Percentiles rank a stretch among this genome's conserved stretches.
Conservation (phyloP, 768 basidiomycete species). For the Suillus hirtellus region DNA sequence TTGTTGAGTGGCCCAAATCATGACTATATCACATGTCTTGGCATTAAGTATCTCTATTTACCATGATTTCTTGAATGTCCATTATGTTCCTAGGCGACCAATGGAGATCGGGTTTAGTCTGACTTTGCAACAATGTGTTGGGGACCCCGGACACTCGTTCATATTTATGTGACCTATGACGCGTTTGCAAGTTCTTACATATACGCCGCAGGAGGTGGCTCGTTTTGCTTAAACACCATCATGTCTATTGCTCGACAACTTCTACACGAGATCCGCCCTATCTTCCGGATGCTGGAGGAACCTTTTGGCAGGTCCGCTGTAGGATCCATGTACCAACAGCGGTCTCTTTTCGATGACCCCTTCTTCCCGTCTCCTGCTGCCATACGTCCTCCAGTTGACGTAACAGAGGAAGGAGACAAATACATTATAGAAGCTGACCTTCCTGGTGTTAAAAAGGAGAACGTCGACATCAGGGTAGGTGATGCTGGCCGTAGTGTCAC, state of each 20-base stretch:
- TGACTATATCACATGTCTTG: slow-evolving; percentile 8
- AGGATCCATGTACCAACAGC: slow-evolving; percentile 28
- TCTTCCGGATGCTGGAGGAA: slow-evolving; percentile 77
- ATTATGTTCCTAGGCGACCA: background rate
- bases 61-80: slow-evolving; percentile 21
- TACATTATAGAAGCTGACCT: slow-evolving; percentile 77
- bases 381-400: slow-evolving; percentile 61
- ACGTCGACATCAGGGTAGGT: slow-evolving; percentile 68
- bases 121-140: background rate
- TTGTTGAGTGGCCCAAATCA: slow-evolving; percentile 75
- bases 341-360: slow-evolving; percentile 50
- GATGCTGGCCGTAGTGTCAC: slow-evolving; percentile 70
- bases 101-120: background rate
- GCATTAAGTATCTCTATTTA: slow-evolving; percentile 10
- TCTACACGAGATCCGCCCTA: slow-evolving; percentile 68
- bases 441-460: slow-evolving; percentile 78
- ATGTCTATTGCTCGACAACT: slow-evolving; percentile 72
- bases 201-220: background rate
- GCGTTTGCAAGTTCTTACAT: background rate
- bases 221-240: slow-evolving; percentile 8
- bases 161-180: background rate
- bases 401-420: slow-evolving; percentile 62
- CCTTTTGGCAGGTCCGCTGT: slow-evolving; percentile 43
- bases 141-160: background rate
- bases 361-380: slow-evolving; percentile 40